Conservation (phyloP, 2,329 filamentous ascomycete genomes). For the Hypoxylon sp. region DNA sequence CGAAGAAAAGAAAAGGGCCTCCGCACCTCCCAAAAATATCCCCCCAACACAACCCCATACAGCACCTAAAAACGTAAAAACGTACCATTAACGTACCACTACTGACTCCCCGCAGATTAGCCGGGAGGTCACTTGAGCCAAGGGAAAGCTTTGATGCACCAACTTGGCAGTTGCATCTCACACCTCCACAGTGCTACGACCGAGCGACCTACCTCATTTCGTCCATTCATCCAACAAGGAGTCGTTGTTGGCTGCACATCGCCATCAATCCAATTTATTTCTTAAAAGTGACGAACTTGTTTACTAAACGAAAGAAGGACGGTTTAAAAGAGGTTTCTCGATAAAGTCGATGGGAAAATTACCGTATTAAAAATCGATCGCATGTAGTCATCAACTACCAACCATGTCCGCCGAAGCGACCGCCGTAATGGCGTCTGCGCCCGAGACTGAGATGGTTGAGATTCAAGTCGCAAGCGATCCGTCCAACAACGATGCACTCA, state of each 20-base stretch:
- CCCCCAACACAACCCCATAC: conserved; percentile 13
- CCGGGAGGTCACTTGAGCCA: conserved; percentile 22
- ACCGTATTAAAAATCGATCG: conserved; percentile 51
- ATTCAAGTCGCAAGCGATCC: conserved; percentile 49
- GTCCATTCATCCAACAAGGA: conserved; percentile 41
- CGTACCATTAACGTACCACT: conserved; percentile 44
- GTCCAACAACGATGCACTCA: conserved; percentile 54
- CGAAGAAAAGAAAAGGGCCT: conserved; percentile 18
- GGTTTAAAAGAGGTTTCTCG: conserved; percentile 5
- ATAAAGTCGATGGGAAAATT: conserved; percentile 17
- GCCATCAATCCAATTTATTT: conserved; percentile 27
- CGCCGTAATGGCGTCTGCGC: conserved; percentile 63
- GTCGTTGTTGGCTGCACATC: conserved; percentile 19
- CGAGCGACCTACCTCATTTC: conserved; percentile 39
- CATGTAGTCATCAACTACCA: conserved; percentile 59
- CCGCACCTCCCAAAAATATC: conserved; percentile 29
- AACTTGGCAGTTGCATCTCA: conserved; percentile 35
- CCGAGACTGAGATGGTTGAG: conserved; percentile 50
- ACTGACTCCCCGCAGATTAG: conserved; percentile 32
- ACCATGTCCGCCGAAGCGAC: conserved; percentile 70
- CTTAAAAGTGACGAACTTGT: conserved; percentile 2
- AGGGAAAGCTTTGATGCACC: conserved; percentile 33
- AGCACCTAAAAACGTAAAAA: conserved; percentile 31
- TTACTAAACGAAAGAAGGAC: background rate
- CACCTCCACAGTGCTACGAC: conserved; percentile 42